Base-by-base conservation (phyloP, 2,329 filamentous ascomycete genomes). In the Botrytis sinoallii region DNA sequence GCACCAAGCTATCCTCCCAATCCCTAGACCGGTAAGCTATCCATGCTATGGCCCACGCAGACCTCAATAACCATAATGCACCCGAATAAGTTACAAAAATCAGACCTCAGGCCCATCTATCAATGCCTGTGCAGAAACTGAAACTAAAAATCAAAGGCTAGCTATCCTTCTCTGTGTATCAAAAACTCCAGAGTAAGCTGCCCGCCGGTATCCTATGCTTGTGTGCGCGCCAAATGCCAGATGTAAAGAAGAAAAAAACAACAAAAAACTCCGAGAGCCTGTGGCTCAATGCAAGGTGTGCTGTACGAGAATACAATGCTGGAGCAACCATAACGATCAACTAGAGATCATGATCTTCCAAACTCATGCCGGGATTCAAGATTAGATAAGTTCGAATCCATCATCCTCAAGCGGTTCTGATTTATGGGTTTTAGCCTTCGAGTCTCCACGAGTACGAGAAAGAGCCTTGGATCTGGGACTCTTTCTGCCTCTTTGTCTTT, bases 361-460 rank as follows among this genome's bases (percentile, higher is more conserved):
- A 22, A 32, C 18, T 48, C 29, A 65, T 32, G 10, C 29, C n/a
- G 18, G 9, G 18, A 25, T 29, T 71, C 18, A 16, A 38, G 12
- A 25, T 79, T 77, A 81, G 65, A 81, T 76, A 55, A 81, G 76
- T 74, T 81, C 80, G 65, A 81, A 81, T 12, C 77, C 80, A 67
- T 81, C 80, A 67, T 80, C 80, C 32, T 81, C 79, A 65, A 78
- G 77, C n/a, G 72, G 63, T 16, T 74, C 68, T n/a, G 70, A 38
- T 46, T 70, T 61, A 60, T 73, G 59, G 22, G 59, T 61, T 32
- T 66, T 72, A 60, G 71, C 57, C 29, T 69, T 74, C 20, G 25
- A 12, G 18, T 69, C 66, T 9, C n/a, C 66, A 18, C 35, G 66
- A 57, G 66, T 42, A 57, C 48, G 66, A 57, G 48, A 69, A n/a